A percentile compares a stretch with the other conserved stretches of the same genome.
These are phyloP conservation scores for Lipomyces yamadae DNA, from an alignment of 805 yeast species.

Conservation along the genomic window DNA sequence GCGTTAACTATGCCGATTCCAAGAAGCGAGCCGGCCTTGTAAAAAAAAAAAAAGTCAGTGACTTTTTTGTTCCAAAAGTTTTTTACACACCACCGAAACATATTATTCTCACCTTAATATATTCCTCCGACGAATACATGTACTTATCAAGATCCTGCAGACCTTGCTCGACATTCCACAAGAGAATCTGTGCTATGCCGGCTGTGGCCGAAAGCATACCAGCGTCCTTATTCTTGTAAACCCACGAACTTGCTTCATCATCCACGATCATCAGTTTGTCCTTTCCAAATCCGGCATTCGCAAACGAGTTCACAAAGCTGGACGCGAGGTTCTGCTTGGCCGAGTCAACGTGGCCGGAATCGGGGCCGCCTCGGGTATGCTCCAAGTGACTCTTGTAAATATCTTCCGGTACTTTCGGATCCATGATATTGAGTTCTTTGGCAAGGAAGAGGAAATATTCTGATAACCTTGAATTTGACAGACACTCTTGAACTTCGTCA, in stretches of 20 bases:
- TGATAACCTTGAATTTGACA: constrained; percentile 76
- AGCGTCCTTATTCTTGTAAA: constrained; percentile 85
- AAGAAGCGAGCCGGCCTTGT: constrained; percentile 84
- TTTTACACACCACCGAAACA: background rate
- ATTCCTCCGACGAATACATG: constrained; percentile 81
- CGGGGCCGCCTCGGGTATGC: constrained; percentile 60
- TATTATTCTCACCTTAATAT: constrained; percentile 55
- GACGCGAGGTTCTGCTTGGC: constrained; percentile 95
- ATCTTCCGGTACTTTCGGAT: constrained; percentile 94
- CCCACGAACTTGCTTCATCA: constrained; percentile 78
- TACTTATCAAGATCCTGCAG: constrained; percentile 87
- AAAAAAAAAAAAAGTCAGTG: background rate
- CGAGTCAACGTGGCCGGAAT: constrained; percentile 66
- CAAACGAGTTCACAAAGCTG: constrained; percentile 88
- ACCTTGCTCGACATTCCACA: constrained; percentile 91
- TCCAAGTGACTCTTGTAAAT: constrained; percentile 90
- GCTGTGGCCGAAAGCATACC: constrained; percentile 95
- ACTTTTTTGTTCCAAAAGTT: background rate
- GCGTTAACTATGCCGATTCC: constrained; percentile 93
- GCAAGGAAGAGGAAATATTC: constrained; percentile 80
- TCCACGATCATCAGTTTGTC: constrained; percentile 75
- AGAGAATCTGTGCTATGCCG: constrained; percentile 82
- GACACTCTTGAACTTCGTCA: constrained; percentile 76
- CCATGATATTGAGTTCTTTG: constrained; percentile 83
- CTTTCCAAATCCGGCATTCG: constrained; percentile 87